Conservation (phyloP, 1,284 basidiomycete genomes). For the Vanrija sp. region DNA sequence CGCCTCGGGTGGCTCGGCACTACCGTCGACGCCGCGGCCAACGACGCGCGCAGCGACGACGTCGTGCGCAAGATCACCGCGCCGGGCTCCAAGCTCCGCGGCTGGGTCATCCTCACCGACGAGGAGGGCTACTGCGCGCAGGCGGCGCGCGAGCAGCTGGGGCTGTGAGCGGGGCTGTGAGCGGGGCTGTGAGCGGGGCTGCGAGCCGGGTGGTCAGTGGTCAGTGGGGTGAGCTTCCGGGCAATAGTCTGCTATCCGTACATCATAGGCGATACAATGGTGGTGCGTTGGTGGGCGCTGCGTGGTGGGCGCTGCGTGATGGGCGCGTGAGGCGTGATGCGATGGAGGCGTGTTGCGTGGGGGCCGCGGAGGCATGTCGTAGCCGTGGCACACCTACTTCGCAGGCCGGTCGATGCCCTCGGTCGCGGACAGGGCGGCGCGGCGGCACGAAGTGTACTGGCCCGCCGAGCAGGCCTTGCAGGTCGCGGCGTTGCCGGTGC, state of each 20-base stretch:
- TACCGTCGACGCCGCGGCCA: conserved; percentile 50
- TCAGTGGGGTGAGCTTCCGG: not conserved
- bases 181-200: no score
- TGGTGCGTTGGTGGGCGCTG: no score
- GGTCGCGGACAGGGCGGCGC: conserved; percentile 29
- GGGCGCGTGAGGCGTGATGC: no score
- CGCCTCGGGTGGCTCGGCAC: conserved; percentile 62
- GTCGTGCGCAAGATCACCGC: conserved; percentile 46
- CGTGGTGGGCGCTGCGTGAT: no score
- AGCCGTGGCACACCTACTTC: not conserved
- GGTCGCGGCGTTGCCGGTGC: conserved; percentile 42
- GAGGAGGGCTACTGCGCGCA: conserved; percentile 50
- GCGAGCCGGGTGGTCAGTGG: no score
- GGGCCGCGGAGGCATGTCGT: not conserved
- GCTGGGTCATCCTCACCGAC: conserved; percentile 54
- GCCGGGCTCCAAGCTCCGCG: conserved; percentile 40
- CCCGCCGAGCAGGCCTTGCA: conserved; percentile 39
- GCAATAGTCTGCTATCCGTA: not conserved
- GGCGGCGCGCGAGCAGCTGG: conserved; percentile 36
- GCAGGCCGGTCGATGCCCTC: conserved; percentile 39
- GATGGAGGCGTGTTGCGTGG: not conserved
- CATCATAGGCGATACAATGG: not conserved
- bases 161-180: no score
- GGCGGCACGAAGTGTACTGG: conserved; percentile 38
- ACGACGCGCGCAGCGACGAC: conserved; percentile 34